Evolutionary conservation across 1,284 basidiomycete genomes (phyloP), one percentile per base, ranked within the genome.

Genomic region (Ganoderma resinaceum): DNA sequence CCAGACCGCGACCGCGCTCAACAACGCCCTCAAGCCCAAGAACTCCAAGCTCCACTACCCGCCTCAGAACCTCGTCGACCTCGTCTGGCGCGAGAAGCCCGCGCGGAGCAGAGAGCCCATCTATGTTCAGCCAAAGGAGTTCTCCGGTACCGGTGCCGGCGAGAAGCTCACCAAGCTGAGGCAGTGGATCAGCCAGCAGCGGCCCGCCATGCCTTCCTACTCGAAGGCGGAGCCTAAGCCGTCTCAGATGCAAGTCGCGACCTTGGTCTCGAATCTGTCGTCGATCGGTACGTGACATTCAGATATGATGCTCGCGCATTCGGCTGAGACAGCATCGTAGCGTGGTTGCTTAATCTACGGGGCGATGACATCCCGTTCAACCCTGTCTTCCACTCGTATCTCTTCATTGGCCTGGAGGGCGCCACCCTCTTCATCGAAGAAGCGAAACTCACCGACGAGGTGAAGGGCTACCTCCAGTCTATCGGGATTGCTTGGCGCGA

Each of bases 321-420:
- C 16, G 35, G 8, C 26, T 60, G 2, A 40, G 6, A 5, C 6
- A 26, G n/a, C 2, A 31, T 7, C 7, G 9, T 83, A 86, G 93
- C 94, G 0, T 96, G 93, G 84, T 75, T 93, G 7, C 83, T 96
- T 23, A 97, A 97, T 78, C 83, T 96, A 63, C 90, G 96, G 61
- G 95, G 95, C 58, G 87, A 87, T 5, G 96, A 98, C 76, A 91
- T 98, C 38, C 94, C 93, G 0, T 94, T 89, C 83, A 95, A 93
- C 74, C 95, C 95, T 0, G 86, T 97, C 11, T 96, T 97, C 81
- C 93, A 93, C 63, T 87, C 93, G 0, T 97, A 97, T 76, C 80
- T 95, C 12, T 94, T 91, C 74, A 84, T 97, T 46, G 88, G 90
- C 2, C 77, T 88, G 11, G 84, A 91, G 23, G 79, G 78, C 40